These are phyloP conservation scores for Pseudozyma pruni DNA, from an alignment of 1,284 basidiomycete genomes.

Conservation along the genomic window DNA sequence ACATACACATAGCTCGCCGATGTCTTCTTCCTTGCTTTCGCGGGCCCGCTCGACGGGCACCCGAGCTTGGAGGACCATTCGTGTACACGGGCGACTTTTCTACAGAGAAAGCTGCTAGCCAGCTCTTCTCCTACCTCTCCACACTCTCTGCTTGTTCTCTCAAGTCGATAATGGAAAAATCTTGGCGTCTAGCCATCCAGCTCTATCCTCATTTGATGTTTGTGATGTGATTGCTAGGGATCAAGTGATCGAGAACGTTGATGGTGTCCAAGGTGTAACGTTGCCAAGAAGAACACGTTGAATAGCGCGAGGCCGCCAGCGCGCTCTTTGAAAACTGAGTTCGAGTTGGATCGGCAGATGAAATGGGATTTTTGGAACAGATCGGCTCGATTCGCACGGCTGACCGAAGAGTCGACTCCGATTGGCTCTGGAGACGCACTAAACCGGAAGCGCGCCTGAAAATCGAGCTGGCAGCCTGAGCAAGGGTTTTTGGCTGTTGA, in stretches of 20 bases:
- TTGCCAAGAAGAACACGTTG: not conserved
- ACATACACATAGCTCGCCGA: constrained; percentile 43
- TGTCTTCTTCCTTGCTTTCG: constrained; percentile 31
- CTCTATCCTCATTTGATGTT: not conserved
- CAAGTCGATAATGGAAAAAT: constrained; percentile 20
- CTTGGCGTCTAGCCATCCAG: constrained; percentile 18
- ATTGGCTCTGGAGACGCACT: constrained; percentile 18
- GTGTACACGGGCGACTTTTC: constrained; percentile 37
- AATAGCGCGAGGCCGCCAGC: not conserved
- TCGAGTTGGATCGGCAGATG: too few relatives aligned
- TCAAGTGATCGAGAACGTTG: too few relatives aligned
- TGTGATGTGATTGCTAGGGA: constrained; percentile 5
- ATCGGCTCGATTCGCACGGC: constrained; percentile 1
- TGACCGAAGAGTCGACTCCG: constrained; percentile 23
- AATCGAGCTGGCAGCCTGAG: not conserved
- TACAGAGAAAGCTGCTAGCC: constrained; percentile 16
- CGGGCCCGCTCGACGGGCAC: constrained; percentile 22
- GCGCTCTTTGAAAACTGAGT: too few relatives aligned
- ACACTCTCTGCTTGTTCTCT: too few relatives aligned
- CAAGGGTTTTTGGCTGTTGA: constrained; percentile 15
- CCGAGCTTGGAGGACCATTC: constrained; percentile 41
- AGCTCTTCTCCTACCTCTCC: constrained; percentile 13
- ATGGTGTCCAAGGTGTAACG: too few relatives aligned
- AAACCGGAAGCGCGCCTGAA: not conserved
- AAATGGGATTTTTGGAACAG: not conserved